Percentiles rank a stretch among this genome's conserved stretches.
Evolutionary conservation across 192 early-diverging fungal species (phyloP).

Genomic region (Backusella westeae): DNA sequence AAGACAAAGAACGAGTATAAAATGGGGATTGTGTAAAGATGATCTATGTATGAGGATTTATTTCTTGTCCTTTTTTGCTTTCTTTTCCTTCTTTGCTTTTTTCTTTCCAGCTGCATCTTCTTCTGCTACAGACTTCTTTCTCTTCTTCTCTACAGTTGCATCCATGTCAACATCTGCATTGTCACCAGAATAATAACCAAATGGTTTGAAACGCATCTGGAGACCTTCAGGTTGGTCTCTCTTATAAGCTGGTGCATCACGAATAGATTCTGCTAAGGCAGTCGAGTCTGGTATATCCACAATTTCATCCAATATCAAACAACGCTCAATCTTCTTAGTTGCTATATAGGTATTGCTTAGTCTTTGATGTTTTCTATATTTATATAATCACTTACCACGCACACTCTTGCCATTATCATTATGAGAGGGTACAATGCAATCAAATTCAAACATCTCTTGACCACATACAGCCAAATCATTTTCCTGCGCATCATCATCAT

Average conservation of each 20-base stretch:
- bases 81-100: constrained; percentile 36
- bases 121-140: constrained; percentile 33
- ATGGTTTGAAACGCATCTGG: constrained; percentile 47
- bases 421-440: constrained; percentile 27
- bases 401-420: constrained; percentile 26
- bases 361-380: too few relatives aligned
- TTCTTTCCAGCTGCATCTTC: constrained; percentile 26
- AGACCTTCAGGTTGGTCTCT: constrained; percentile 49
- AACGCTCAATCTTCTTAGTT: constrained; percentile 24
- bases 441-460: constrained; percentile 36
- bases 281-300: constrained; percentile 33
- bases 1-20: too few relatives aligned
- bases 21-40: too few relatives aligned
- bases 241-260: constrained; percentile 35
- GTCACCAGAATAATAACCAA: constrained; percentile 41
- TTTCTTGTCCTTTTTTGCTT: constrained; percentile 34
- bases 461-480: constrained; percentile 29
- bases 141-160: constrained; percentile 22
- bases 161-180: neutral
- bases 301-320: constrained; percentile 33
- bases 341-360: constrained; percentile 6
- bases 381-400: constrained; percentile 23
- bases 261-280: constrained; percentile 39
- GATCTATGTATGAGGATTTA: constrained; percentile 7
- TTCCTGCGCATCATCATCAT: constrained; percentile 7